These are phyloP conservation scores for Debaryomyces singareniensis DNA, from an alignment of 1,139 yeast species.

Conservation along the genomic window DNA sequence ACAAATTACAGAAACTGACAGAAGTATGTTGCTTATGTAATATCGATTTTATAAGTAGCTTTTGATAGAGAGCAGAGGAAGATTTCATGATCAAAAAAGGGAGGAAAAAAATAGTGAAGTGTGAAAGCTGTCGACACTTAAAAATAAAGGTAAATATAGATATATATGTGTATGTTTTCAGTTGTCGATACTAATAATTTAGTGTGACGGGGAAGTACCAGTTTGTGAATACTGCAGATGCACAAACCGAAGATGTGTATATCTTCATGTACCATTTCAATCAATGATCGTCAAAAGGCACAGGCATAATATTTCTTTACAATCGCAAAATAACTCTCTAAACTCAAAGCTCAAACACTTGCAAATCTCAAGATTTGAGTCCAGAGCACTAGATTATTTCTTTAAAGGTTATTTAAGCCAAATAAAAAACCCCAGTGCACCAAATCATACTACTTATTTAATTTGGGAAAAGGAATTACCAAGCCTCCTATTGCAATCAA, in stretches of 20 bases:
- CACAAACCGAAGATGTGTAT: conserved; percentile 24
- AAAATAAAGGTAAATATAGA: conserved; percentile 19
- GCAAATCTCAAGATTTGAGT: conserved; percentile 23
- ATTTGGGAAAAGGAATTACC: neutral
- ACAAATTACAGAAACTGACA: no score
- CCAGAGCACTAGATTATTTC: conserved; percentile 20
- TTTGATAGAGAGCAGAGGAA: no score
- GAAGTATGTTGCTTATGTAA: no score
- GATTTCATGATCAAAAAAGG: neutral
- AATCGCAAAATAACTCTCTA: conserved; percentile 1
- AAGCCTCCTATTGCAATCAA: neutral
- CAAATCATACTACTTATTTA: neutral
- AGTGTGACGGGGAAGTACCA: conserved; percentile 32
- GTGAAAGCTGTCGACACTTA: conserved; percentile 24
- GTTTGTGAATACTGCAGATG: conserved; percentile 32
- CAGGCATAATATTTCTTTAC: conserved; percentile 2
- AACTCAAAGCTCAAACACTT: conserved; percentile 13
- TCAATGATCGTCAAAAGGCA: conserved; percentile 1
- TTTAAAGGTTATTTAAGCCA: conserved; percentile 21
- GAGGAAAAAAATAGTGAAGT: conserved; percentile 21
- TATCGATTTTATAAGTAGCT: no score
- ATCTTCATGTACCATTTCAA: conserved; percentile 9
- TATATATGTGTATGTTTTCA: neutral
- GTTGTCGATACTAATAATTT: neutral
- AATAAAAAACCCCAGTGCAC: no score